Evolutionary conservation across 1,284 basidiomycete species (phyloP), one percentile per base, ranked within the genome.

Genomic region (Puccinia coronata): DNA sequence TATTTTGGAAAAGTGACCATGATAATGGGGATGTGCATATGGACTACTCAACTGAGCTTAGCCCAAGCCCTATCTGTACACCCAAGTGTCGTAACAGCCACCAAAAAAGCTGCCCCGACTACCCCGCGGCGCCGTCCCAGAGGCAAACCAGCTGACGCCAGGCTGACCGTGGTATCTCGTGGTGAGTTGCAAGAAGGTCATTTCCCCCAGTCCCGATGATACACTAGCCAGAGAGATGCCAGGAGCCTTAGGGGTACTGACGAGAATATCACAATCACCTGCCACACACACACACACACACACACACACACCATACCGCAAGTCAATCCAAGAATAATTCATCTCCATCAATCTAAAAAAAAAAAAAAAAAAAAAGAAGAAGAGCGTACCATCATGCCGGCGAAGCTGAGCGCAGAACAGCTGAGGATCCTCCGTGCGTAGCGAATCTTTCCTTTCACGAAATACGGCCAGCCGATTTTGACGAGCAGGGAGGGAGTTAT

Each of bases 51-150:
- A 84, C 83, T 1, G 82, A 83, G 76, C 83, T 94, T 23, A 95
- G 85, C 0, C 93, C 92, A 31, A 99, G 91, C 0, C 96, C 97
- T 9, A 88, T 85, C 71, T 91, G 90, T 8, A 99, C 94, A 18
- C 96, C 96, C 0, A 97, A 87, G 0, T 91, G 90, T 49, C 97
- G 89, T 0, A 98, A 88, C 83, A 95, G 89, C 96, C 96, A 98
- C 96, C 96, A 99, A 8, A 97, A n/a, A 86, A 55, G 92, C 92
- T 0, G 96, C 95, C 6, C 96, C 97, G 0, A 92, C 92, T 5
- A 98, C 89, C 96, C 96, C 0, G 96, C 96, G 1, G 93, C 94
- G 0, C 96, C 0, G 96, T 99, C 0, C 96, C 96, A 11, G 92
- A 85, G 0, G 87, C 84, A 81, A 88, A 88, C 85, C 85, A 85